phyloP scores from a whole-genome alignment of 2,329 filamentous ascomycete genomes.

The Epichloe sibirici region DNA sequence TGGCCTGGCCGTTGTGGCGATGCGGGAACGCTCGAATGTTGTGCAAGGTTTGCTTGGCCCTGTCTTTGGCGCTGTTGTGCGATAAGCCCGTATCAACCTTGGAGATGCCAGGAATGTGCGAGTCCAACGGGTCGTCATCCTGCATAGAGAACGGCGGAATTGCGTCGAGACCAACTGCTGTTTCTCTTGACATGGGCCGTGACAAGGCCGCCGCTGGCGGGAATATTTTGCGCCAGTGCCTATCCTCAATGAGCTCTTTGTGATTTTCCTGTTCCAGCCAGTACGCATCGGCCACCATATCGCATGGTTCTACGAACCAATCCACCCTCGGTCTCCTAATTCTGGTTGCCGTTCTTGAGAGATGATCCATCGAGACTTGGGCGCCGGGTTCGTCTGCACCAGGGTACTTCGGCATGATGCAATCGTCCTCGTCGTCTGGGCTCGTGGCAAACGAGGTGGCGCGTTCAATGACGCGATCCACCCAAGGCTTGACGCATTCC shows the following conservation, averaged over 20 bases:
- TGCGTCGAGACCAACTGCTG: constrained; percentile 14
- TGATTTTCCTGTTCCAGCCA: constrained; percentile 81
- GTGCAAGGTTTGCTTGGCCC: constrained; percentile 49
- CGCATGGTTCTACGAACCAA: constrained; percentile 73
- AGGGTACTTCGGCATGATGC: constrained; percentile 31
- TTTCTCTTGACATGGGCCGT: constrained; percentile 20
- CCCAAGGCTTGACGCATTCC: constrained; percentile 60
- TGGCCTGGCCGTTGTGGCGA: constrained; percentile 36
- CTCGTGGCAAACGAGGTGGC: constrained; percentile 16
- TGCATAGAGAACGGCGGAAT: constrained; percentile 16
- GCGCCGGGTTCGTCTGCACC: constrained; percentile 31
- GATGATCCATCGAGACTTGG: constrained; percentile 31
- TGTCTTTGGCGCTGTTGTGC: constrained; percentile 42
- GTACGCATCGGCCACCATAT: constrained; percentile 78
- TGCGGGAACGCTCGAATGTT: constrained; percentile 42
- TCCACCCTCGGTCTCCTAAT: constrained; percentile 64
- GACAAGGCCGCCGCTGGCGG: constrained; percentile 24
- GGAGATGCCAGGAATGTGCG: constrained; percentile 11
- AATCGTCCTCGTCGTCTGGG: constrained; percentile 11
- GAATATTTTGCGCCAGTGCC: constrained; percentile 63
- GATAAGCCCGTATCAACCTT: constrained; percentile 29
- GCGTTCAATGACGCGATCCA: constrained; percentile 47
- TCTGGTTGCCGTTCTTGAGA: constrained; percentile 39
- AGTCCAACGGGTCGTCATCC: constrained; percentile 12
- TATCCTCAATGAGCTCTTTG: constrained; percentile 70